Conservation (phyloP, 306 rosid genomes). For the barrel medic (Medicago truncatula) region MtrunA17r5.0-ANR NC_053048.1:9492001-9492500, state of each 20-base stretch:
- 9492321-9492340: constrained; percentile 80
- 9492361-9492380: constrained; percentile 40
- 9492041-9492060: constrained; percentile 84
- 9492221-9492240: constrained; percentile 84
- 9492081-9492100: constrained; percentile 75
- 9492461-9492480: constrained; percentile 86
- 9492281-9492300: constrained; percentile 87
- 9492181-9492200: constrained; percentile 95
- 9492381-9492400: neutral
- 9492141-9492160: constrained; percentile 64
- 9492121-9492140: constrained; percentile 73
- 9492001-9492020: constrained; percentile 72
- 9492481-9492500: constrained; percentile 93
- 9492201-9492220: constrained; percentile 86
- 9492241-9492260: constrained; percentile 87
- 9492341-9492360: constrained; percentile 66
- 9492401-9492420: constrained; percentile 3
- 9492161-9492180: constrained; percentile 92
- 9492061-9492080: constrained; percentile 71
- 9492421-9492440: constrained; percentile 53
- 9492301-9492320: constrained; percentile 92
- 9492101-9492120: constrained; percentile 55
- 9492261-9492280: constrained; percentile 96
- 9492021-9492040: constrained; percentile 80
- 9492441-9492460: constrained; percentile 72